Conservation (phyloP, 106 monocot genomes). For the Dendrobium nobile region DNA sequence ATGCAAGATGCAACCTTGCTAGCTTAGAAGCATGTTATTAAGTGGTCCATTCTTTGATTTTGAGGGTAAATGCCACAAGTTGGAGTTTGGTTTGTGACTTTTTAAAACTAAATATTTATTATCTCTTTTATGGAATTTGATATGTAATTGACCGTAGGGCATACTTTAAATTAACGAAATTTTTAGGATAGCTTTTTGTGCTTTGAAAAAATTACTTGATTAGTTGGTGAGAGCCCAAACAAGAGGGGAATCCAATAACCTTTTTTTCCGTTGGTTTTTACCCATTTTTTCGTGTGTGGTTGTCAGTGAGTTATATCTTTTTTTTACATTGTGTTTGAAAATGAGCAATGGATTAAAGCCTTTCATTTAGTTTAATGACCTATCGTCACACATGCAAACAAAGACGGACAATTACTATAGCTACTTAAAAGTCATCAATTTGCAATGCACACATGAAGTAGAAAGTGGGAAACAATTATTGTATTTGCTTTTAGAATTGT, state of each 20-base stretch:
- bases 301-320: not conserved
- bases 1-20: not conserved
- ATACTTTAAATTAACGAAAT: too few species aligned
- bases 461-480: not conserved
- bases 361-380: not conserved
- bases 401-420: not conserved
- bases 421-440: constrained; percentile 1
- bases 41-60: not conserved
- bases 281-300: not conserved
- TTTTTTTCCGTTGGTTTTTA: not conserved
- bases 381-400: not conserved
- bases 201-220: too few species aligned
- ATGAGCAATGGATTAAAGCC: not conserved
- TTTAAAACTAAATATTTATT: too few species aligned
- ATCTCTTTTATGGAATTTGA: too few species aligned
- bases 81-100: not conserved
- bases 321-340: not conserved
- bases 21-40: not conserved
- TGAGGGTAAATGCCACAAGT: not conserved
- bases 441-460: not conserved
- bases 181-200: too few species aligned
- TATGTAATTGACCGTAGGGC: too few species aligned
- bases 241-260: not conserved
- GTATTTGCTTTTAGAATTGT: not conserved
- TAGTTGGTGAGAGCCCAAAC: not conserved